Evolutionary conservation across 108 stramenopile genomes (phyloP).

Genomic region (Skeletonema costatum): DNA sequence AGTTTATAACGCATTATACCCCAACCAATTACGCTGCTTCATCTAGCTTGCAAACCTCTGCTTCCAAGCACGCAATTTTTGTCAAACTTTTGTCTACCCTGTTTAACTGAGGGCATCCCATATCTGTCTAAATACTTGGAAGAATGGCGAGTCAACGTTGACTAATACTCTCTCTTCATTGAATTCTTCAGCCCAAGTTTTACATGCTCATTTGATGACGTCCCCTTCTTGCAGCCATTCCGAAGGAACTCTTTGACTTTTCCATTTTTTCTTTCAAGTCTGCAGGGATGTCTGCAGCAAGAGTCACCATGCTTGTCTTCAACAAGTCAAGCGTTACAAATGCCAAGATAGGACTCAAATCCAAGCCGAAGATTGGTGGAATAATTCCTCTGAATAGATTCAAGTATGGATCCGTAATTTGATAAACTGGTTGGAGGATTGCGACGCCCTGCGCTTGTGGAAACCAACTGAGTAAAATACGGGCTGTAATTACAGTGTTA

Average conservation of each 20-base stretch:
- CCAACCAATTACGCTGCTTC: too few species aligned
- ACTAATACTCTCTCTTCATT: background rate
- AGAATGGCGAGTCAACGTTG: background rate
- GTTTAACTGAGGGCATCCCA: background rate
- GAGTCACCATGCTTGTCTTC: slow-evolving; percentile 10
- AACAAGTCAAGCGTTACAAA: slow-evolving; percentile 46
- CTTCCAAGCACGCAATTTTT: background rate
- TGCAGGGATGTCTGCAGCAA: slow-evolving; percentile 30
- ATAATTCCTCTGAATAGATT: slow-evolving; percentile 88
- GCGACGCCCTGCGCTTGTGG: slow-evolving; percentile 72
- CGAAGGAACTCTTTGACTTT: background rate
- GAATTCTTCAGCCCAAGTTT: background rate
- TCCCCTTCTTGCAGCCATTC: background rate
- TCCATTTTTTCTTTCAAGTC: slow-evolving; percentile 26
- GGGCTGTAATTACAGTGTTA: slow-evolving; percentile 91
- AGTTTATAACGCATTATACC: too few species aligned
- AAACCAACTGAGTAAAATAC: slow-evolving; percentile 90
- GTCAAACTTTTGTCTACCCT: background rate
- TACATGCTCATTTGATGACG: background rate
- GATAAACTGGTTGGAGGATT: slow-evolving; percentile 76
- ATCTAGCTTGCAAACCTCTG: too few species aligned
- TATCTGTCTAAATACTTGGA: background rate
- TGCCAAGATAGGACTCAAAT: slow-evolving; percentile 79
- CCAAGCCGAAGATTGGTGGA: slow-evolving; percentile 86
- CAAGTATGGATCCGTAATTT: slow-evolving; percentile 92